Evolutionary conservation across 2,329 filamentous ascomycete species (phyloP).

Genomic region (Sclerotinia nivalis): DNA sequence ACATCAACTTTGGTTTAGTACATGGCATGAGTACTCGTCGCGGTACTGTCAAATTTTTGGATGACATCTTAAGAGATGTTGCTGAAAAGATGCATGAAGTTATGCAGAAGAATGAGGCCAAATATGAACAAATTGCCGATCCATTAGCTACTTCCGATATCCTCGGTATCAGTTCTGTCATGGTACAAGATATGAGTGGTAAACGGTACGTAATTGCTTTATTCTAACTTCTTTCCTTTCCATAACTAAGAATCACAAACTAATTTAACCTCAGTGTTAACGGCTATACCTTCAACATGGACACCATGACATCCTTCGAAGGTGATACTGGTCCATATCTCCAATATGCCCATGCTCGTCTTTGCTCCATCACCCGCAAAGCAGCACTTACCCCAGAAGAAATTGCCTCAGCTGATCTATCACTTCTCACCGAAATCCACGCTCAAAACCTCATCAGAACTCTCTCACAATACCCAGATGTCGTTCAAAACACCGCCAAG

Average conservation of each 20-base stretch:
- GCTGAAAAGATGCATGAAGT: slow-evolving; percentile 97
- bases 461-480: slow-evolving; percentile 83
- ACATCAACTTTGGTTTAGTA: slow-evolving; percentile 75
- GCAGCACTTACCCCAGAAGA: slow-evolving; percentile 56
- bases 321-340: slow-evolving; percentile 84
- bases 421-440: slow-evolving; percentile 69
- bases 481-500: slow-evolving; percentile 79
- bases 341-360: slow-evolving; percentile 77
- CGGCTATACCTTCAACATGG: slow-evolving; percentile 74
- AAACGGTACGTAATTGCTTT: slow-evolving; percentile 64
- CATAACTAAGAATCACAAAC: slow-evolving; percentile 18
- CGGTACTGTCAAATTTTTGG: slow-evolving; percentile 72
- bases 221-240: neutral
- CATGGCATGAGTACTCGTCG: slow-evolving; percentile 70
- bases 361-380: slow-evolving; percentile 63
- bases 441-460: slow-evolving; percentile 72
- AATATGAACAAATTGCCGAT: slow-evolving; percentile 87
- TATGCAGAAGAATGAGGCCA: slow-evolving; percentile 86
- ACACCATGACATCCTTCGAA: slow-evolving; percentile 80
- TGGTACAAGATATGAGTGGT: slow-evolving; percentile 97
- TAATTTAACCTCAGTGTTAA: slow-evolving; percentile 50
- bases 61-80: slow-evolving; percentile 74
- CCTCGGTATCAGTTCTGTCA: slow-evolving; percentile 89
- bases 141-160: slow-evolving; percentile 81
- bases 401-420: slow-evolving; percentile 63